phyloP scores from a whole-genome alignment of 2,329 filamentous ascomycete species.

The Nemania sp. region DNA sequence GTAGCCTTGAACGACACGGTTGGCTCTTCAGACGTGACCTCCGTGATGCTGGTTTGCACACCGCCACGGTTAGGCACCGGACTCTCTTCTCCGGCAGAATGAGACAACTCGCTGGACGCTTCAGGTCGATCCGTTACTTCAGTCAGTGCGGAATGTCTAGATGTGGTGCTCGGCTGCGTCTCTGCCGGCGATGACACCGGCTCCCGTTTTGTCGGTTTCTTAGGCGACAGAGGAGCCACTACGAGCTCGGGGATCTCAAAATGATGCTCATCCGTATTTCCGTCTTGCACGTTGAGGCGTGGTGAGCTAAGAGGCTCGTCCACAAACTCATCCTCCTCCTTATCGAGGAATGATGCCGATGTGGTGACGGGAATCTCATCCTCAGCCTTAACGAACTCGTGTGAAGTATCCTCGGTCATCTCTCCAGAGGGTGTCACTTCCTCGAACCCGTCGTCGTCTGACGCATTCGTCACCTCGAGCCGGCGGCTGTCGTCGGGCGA shows the following conservation, averaged over 20 bases:
- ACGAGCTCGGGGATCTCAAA: constrained; percentile 69
- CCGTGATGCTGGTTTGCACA: constrained; percentile 22
- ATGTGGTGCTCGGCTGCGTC: constrained; percentile 1
- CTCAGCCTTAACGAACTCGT: constrained; percentile 73
- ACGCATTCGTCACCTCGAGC: constrained; percentile 82
- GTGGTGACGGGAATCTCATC: constrained; percentile 61
- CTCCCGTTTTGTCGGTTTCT: constrained; percentile 52
- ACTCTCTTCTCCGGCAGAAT: constrained; percentile 11
- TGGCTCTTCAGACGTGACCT: constrained; percentile 22
- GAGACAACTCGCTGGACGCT: constrained; percentile 4
- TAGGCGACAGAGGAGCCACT: constrained; percentile 69
- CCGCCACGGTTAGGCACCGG: not conserved
- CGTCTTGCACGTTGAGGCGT: constrained; percentile 70
- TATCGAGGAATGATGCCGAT: constrained; percentile 61
- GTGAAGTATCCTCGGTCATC: constrained; percentile 77
- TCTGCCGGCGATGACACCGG: constrained; percentile 39
- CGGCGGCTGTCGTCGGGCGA: constrained; percentile 72
- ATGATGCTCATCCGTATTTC: constrained; percentile 63
- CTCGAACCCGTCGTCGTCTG: constrained; percentile 93
- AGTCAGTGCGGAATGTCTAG: not conserved
- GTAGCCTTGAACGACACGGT: not conserved
- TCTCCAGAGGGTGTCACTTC: constrained; percentile 80
- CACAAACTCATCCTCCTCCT: constrained; percentile 79
- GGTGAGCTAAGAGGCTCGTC: constrained; percentile 81
- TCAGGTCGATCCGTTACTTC: not conserved